Base-by-base conservation (phyloP, 176 grass and related monocot genomes). In the Leersia perrieri region DNA sequence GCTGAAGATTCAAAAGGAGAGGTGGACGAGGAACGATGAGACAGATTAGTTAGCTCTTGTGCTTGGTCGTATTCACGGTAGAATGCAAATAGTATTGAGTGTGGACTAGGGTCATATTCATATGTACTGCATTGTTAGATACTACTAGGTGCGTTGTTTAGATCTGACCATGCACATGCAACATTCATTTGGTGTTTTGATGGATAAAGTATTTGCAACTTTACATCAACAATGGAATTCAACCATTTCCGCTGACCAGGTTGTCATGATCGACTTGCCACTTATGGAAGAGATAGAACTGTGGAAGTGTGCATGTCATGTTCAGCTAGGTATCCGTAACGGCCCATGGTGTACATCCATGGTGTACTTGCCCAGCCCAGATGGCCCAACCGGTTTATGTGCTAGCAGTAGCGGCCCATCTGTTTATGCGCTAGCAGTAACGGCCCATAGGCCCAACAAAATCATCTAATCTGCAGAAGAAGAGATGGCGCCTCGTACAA, bases 1-100 rank as follows among this genome's bases (percentile, higher is more conserved):
- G 9, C 32, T 89, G 22, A 80, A 68, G 1, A 89, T 89, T 71
- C 82, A 66, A 1, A 47, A 69, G 75, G 87, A 89, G 53, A 36
- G 76, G 7, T 70, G 30, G 68, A 5, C 15, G 23, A 77, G 68
- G 60, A 88, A 40, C 4, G 68, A 88, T 7, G 62, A 84, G 13
- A 55, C 22, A 25, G 22, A 58, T 25, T 58, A 3, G 28, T 3
- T 29, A 31, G 76, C 35, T 58, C 53, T 58, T 58, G 22, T 47
- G n/a, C 25, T 69, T 28, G 8, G 18, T 62, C 28, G 31, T 33
- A 60, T 15, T 9, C 34, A 44, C 1, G 33, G 49, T 14, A 63
- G 33, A 12, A 9, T 33, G 38, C 41, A 42, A 25, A 30, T 73
- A 16, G 22, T 58, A n/a, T 22, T 58, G 53, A 58, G 68, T 49